A percentile compares a stretch with the other conserved stretches of the same genome.
Evolutionary conservation across 805 yeast genomes (phyloP).

Genomic region (Candida adriatica): DNA sequence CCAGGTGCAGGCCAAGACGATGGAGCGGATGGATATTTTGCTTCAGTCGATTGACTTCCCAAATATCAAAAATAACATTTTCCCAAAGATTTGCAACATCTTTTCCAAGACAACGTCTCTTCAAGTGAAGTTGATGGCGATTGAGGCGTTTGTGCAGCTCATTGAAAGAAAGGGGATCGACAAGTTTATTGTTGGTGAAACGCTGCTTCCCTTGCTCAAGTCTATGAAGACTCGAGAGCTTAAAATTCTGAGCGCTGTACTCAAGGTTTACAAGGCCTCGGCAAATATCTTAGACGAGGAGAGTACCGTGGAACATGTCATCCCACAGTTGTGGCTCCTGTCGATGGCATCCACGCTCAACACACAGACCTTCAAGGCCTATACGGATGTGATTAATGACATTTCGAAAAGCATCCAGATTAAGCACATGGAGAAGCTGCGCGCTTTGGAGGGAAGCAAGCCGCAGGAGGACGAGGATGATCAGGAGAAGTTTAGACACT

Average conservation of each 20-base stretch:
- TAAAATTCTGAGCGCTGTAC: slow-evolving; percentile 45
- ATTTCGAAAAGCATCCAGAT: slow-evolving; percentile 39
- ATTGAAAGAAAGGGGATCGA: slow-evolving; percentile 60
- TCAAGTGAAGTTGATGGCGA: slow-evolving; percentile 65
- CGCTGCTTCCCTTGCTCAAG: slow-evolving; percentile 70
- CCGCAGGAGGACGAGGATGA: slow-evolving; percentile 20
- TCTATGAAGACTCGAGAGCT: slow-evolving; percentile 74
- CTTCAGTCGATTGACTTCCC: slow-evolving; percentile 54
- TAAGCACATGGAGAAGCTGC: slow-evolving; percentile 31
- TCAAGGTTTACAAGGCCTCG: slow-evolving; percentile 33
- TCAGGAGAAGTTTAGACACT: slow-evolving; percentile 18
- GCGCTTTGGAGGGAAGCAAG: slow-evolving; percentile 19
- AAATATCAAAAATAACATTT: slow-evolving; percentile 64
- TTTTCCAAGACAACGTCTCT: slow-evolving; percentile 83
- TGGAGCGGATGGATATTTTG: slow-evolving; percentile 35
- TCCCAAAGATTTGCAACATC: slow-evolving; percentile 63
- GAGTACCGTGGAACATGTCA: slow-evolving; percentile 41
- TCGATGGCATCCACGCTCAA: slow-evolving; percentile 40
- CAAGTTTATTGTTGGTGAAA: slow-evolving; percentile 64
- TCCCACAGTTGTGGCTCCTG: slow-evolving; percentile 47
- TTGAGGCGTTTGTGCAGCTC: slow-evolving; percentile 51
- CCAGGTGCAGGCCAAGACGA: slow-evolving; percentile 47
- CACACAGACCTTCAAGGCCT: slow-evolving; percentile 33
- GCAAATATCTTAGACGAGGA: slow-evolving; percentile 40
- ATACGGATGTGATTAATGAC: slow-evolving; percentile 32